Evolutionary conservation across 192 early-diverging fungal genomes (phyloP).

Genomic region (Piromyces sp.): DNA sequence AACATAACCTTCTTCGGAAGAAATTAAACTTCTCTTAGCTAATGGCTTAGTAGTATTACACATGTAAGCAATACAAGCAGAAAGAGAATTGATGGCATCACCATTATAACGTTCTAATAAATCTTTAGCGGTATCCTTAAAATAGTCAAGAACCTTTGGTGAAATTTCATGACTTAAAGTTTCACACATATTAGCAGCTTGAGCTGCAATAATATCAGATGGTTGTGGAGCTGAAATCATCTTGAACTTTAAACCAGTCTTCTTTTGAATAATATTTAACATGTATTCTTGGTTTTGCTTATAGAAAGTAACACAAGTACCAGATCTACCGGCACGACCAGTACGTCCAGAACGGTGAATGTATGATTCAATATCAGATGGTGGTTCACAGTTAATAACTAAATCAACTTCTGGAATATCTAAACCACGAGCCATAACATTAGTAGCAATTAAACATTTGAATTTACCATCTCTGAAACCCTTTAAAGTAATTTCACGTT

Average conservation of each 20-base stretch:
- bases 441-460: slow-evolving; percentile 74
- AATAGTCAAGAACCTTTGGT: slow-evolving; percentile 59
- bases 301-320: slow-evolving; percentile 84
- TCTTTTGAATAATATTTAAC: slow-evolving; percentile 52
- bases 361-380: slow-evolving; percentile 81
- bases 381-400: slow-evolving; percentile 91
- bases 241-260: slow-evolving; percentile 66
- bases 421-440: slow-evolving; percentile 86
- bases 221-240: slow-evolving; percentile 71
- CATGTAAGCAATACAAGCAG: slow-evolving; percentile 74
- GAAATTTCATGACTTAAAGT: slow-evolving; percentile 43
- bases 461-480: slow-evolving; percentile 74
- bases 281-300: slow-evolving; percentile 73
- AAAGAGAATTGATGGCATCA: slow-evolving; percentile 58
- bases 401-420: slow-evolving; percentile 94
- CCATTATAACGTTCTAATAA: slow-evolving; percentile 48
- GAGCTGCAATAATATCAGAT: slow-evolving; percentile 69
- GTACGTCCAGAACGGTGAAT: slow-evolving; percentile 91
- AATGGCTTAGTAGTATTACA: slow-evolving; percentile 72
- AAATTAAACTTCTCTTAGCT: slow-evolving; percentile 59
- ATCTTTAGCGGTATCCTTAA: slow-evolving; percentile 50
- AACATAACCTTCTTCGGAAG: slow-evolving; percentile 59
- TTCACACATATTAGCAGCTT: slow-evolving; percentile 57
- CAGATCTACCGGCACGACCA: slow-evolving; percentile 73
- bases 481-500: slow-evolving; percentile 62